Evolutionary conservation across 2,329 filamentous ascomycete species (phyloP).

Genomic region (Hyphodiscus sp.): DNA sequence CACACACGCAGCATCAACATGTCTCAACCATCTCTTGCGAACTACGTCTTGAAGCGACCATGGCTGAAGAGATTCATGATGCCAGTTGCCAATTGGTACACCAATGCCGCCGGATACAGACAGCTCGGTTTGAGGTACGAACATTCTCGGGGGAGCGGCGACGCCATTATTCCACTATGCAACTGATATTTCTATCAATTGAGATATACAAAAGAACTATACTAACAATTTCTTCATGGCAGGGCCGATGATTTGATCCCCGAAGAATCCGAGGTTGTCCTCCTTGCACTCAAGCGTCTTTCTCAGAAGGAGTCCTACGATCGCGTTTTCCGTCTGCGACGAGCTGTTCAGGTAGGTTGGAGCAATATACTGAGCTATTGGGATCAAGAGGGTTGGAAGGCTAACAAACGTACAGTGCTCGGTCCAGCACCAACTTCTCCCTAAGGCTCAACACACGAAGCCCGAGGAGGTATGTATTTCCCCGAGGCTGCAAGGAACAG

Average conservation of each 20-base stretch:
- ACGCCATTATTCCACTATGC: not conserved
- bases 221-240: constrained; percentile 21
- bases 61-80: constrained; percentile 75
- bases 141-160: not conserved
- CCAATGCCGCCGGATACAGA: constrained; percentile 83
- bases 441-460: constrained; percentile 61
- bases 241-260: constrained; percentile 93
- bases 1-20: constrained; percentile 21
- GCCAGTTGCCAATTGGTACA: constrained; percentile 85
- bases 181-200: constrained; percentile 2
- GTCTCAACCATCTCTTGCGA: constrained; percentile 52
- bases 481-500: not conserved
- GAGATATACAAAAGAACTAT: constrained; percentile 1
- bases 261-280: constrained; percentile 83
- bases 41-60: constrained; percentile 74
- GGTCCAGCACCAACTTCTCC: constrained; percentile 57
- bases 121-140: constrained; percentile 82
- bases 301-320: constrained; percentile 88
- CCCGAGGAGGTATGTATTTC: constrained; percentile 50
- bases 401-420: constrained; percentile 36
- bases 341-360: constrained; percentile 73
- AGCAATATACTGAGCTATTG: not conserved
- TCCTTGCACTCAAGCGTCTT: constrained; percentile 85
- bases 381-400: not conserved
- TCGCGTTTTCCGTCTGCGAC: constrained; percentile 93